A percentile compares a stretch with the other conserved stretches of the same genome.
These are phyloP conservation scores for Magnolia officinalis DNA, from an alignment of 164 flowering plant species.

Conservation along the genomic window DNA sequence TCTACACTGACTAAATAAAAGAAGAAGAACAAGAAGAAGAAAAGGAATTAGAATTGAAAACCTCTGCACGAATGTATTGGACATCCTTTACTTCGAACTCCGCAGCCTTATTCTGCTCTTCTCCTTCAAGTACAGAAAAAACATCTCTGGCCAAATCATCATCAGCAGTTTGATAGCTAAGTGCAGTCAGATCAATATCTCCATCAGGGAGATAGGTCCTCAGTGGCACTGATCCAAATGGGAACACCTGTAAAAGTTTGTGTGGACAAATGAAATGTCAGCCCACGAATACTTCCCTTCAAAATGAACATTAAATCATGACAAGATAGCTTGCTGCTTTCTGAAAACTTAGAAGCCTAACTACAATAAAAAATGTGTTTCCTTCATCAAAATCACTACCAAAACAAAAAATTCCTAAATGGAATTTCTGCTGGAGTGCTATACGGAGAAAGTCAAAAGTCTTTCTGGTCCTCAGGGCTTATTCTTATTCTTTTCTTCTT, in stretches of 20 bases:
- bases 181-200: conserved; percentile 79
- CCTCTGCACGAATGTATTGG: conserved; percentile 85
- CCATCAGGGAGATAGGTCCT: conserved; percentile 98
- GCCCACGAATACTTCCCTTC: background rate
- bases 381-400: background rate
- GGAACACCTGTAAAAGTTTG: conserved; percentile 54
- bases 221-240: conserved; percentile 91
- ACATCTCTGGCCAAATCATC: conserved; percentile 62
- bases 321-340: background rate
- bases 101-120: conserved; percentile 49
- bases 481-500: no score
- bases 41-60: conserved; percentile 14
- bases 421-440: no score
- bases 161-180: conserved; percentile 45
- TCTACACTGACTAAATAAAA: background rate
- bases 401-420: no score
- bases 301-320: conserved; percentile 5
- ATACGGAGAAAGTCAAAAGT: no score
- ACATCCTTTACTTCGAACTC: conserved; percentile 81
- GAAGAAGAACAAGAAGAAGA: background rate
- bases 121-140: conserved; percentile 54
- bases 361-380: background rate
- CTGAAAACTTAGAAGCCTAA: background rate
- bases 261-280: background rate
- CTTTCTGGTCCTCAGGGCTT: no score